Percentiles rank a stretch among this genome's conserved stretches.
These are phyloP conservation scores for Fragilariopsis cylindrus DNA, from an alignment of 108 stramenopile genomes.

Conservation along the genomic window DNA sequence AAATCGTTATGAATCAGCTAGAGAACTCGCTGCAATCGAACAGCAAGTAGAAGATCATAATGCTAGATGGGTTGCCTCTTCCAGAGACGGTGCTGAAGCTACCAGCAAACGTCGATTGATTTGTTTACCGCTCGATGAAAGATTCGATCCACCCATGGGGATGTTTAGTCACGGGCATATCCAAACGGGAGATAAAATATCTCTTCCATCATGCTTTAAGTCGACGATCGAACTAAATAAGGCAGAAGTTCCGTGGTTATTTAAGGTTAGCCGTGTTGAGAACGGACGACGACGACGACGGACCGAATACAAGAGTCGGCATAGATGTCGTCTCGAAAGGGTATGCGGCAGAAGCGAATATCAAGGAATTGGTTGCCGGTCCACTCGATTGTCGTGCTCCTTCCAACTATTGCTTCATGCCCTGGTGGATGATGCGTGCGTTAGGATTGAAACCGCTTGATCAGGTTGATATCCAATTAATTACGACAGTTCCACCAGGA, in stretches of 20 bases:
- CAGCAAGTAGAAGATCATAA: slow-evolving; percentile 88
- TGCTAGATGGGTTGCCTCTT: slow-evolving; percentile 71
- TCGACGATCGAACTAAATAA: slow-evolving; percentile 61
- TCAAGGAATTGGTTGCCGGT: slow-evolving; percentile 72
- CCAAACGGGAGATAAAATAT: slow-evolving; percentile 88
- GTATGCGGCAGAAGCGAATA: slow-evolving; percentile 38
- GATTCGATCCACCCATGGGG: slow-evolving; percentile 88
- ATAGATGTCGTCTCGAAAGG: slow-evolving; percentile 38
- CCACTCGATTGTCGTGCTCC: slow-evolving; percentile 94
- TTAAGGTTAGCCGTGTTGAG: slow-evolving; percentile 72
- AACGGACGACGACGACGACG: background rate
- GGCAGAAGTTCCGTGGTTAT: slow-evolving; percentile 89
- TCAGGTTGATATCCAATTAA: slow-evolving; percentile 74
- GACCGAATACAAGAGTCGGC: slow-evolving; percentile 32
- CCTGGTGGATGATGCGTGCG: slow-evolving; percentile 88
- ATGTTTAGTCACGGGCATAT: slow-evolving; percentile 81
- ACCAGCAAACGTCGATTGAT: slow-evolving; percentile 61
- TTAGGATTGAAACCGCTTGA: slow-evolving; percentile 79
- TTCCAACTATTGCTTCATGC: slow-evolving; percentile 82
- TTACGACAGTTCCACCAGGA: slow-evolving; percentile 61
- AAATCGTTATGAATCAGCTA: slow-evolving; percentile 14
- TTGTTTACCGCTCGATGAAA: slow-evolving; percentile 71
- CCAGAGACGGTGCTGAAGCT: slow-evolving; percentile 33
- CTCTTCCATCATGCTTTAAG: slow-evolving; percentile 72
- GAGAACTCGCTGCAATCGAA: slow-evolving; percentile 57